These are phyloP conservation scores for Starmerella kuoi DNA, from an alignment of 805 yeast genomes.

Conservation along the genomic window DNA sequence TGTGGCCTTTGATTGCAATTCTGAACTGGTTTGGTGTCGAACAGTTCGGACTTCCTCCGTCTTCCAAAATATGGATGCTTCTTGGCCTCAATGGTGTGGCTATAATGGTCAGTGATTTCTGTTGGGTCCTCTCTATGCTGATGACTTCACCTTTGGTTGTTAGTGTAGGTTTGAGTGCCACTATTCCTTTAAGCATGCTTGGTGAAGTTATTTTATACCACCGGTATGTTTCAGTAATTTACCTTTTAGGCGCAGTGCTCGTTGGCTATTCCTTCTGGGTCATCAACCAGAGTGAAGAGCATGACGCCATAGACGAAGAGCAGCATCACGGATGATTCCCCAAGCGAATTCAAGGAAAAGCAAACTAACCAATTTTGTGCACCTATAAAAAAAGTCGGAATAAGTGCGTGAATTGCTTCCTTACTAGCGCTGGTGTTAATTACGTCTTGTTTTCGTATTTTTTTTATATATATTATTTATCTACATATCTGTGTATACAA, in stretches of 20 bases:
- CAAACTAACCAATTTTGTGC: no score
- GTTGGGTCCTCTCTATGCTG: constrained; percentile 93
- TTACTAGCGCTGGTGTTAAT: no score
- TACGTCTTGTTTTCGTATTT: no score
- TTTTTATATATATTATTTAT: no score
- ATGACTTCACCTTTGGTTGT: constrained; percentile 90
- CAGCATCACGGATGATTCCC: not conserved
- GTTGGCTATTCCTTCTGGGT: constrained; percentile 76
- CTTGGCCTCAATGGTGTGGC: constrained; percentile 56
- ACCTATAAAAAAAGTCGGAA: no score
- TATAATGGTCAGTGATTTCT: constrained; percentile 77
- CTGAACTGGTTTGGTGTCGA: constrained; percentile 58
- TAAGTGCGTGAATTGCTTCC: no score
- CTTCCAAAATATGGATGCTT: constrained; percentile 39
- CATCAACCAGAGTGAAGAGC: constrained; percentile 66
- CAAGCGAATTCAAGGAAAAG: no score
- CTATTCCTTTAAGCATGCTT: constrained; percentile 88
- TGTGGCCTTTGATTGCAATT: constrained; percentile 73
- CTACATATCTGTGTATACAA: no score
- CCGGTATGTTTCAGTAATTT: constrained; percentile 46
- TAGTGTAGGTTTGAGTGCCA: constrained; percentile 84
- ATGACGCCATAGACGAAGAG: constrained; percentile 31
- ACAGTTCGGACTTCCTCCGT: constrained; percentile 55
- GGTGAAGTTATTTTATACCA: constrained; percentile 73
- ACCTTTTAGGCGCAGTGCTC: constrained; percentile 65